A percentile compares a stretch with the other conserved stretches of the same genome.
These are phyloP conservation scores for Ploettnerulaceae sp. DNA, from an alignment of 2,329 filamentous ascomycete genomes.

Conservation along the genomic window DNA sequence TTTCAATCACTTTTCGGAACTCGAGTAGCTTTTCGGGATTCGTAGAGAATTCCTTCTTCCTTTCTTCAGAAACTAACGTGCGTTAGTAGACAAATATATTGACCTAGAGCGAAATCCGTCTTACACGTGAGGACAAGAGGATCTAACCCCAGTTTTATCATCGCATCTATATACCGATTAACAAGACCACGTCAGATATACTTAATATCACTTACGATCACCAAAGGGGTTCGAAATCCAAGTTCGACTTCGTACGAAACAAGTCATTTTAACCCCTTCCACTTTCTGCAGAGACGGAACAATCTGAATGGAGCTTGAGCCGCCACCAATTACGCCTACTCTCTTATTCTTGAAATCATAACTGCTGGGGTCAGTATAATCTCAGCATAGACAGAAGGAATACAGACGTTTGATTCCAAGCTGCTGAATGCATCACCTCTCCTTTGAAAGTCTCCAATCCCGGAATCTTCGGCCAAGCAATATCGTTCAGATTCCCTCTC, in stretches of 20 bases:
- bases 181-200: no score
- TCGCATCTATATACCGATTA: slow-evolving; percentile 29
- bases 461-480: slow-evolving; percentile 57
- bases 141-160: slow-evolving; percentile 41
- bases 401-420: slow-evolving; percentile 42
- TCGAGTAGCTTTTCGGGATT: slow-evolving; percentile 38
- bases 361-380: slow-evolving; percentile 24
- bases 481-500: slow-evolving; percentile 61
- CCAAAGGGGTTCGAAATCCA: slow-evolving; percentile 48
- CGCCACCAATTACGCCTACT: slow-evolving; percentile 48
- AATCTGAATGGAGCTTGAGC: slow-evolving; percentile 50
- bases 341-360: slow-evolving; percentile 45
- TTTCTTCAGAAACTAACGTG: slow-evolving; percentile 39
- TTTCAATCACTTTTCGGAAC: slow-evolving; percentile 43
- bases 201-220: slow-evolving; percentile 30
- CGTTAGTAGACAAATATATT: background rate
- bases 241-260: slow-evolving; percentile 46
- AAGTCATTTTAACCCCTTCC: slow-evolving; percentile 39
- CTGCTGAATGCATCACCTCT: slow-evolving; percentile 53
- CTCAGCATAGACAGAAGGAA: background rate
- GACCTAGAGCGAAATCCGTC: background rate
- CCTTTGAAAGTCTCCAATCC: slow-evolving; percentile 48
- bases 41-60: slow-evolving; percentile 35
- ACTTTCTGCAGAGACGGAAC: slow-evolving; percentile 45
- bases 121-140: slow-evolving; percentile 37